These are phyloP conservation scores for Fomitopsis betulina DNA, from an alignment of 1,284 basidiomycete genomes.

Conservation along the genomic window DNA sequence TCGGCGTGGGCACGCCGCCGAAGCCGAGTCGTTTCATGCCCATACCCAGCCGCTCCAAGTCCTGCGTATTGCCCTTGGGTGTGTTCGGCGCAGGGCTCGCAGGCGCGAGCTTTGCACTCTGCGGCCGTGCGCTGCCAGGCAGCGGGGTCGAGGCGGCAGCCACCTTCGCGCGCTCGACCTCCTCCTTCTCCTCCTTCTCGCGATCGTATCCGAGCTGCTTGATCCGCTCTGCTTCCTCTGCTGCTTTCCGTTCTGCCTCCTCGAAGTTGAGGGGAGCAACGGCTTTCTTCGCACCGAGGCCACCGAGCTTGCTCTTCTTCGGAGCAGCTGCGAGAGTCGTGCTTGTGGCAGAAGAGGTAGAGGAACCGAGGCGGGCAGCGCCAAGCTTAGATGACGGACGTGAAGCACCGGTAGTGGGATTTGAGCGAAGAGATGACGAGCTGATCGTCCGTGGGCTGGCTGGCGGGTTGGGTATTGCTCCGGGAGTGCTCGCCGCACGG, in stretches of 20 bases:
- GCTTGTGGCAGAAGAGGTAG: constrained; percentile 28
- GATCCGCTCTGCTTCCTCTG: constrained; percentile 86
- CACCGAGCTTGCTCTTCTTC: constrained; percentile 73
- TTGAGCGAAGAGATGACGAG: constrained; percentile 53
- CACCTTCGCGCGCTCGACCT: constrained; percentile 57
- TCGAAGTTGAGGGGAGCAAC: constrained; percentile 83
- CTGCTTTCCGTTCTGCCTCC: constrained; percentile 83
- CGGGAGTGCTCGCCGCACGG: constrained; percentile 35
- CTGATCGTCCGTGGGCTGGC: constrained; percentile 57
- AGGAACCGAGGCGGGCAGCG: constrained; percentile 52
- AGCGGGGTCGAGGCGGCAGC: constrained; percentile 31
- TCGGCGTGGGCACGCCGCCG: constrained; percentile 67
- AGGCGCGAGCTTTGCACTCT: constrained; percentile 24
- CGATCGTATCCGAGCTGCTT: constrained; percentile 89
- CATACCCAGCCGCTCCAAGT: constrained; percentile 68
- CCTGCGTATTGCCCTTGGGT: constrained; percentile 37
- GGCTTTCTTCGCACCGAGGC: constrained; percentile 83
- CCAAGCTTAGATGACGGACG: constrained; percentile 41
- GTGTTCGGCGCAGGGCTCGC: constrained; percentile 18
- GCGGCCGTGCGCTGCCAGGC: constrained; percentile 19
- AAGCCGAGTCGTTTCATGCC: constrained; percentile 87
- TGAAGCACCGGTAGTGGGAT: constrained; percentile 32
- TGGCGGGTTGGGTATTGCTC: constrained; percentile 29
- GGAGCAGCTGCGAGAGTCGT: constrained; percentile 31
- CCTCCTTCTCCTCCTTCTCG: constrained; percentile 68